Base-by-base conservation (phyloP, 2,329 filamentous ascomycete genomes). In the Chaetomium sp. region DNA sequence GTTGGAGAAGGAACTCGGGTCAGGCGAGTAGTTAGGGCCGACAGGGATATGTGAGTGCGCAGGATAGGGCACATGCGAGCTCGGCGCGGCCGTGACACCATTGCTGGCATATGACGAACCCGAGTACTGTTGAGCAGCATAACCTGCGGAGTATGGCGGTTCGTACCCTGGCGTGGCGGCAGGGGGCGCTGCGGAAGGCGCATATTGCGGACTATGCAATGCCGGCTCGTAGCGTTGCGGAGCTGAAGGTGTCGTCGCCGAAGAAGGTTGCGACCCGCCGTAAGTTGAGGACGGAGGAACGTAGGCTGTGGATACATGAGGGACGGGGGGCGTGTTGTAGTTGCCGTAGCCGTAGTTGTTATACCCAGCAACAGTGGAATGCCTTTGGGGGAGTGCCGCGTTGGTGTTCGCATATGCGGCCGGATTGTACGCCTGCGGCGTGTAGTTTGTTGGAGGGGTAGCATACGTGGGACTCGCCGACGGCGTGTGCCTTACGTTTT, bases 371-470 rank as follows among this genome's bases (percentile, higher is more conserved):
- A 85, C 81, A 1, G 83, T 82, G 54, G 81, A 75, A 61, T 83
- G 82, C 51, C 84, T 78, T 69, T 86, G 84, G 12, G 82, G 81
- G 7, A 72, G 67, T 25, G 69, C 57, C 16, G 74, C 71, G 31
- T 74, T 74, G 29, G 81, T 77, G 68, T 74, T 78, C 60, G 83
- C 83, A 75, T 87, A 87, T 57, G 84, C 84, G 50, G 85, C 84
- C 29, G 85, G 85, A 70, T 87, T 87, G 74, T 87, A 87, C 42
- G 82, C 76, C 65, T 80, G 79, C 42, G 83, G 83, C 27, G 82
- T 79, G 72, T 84, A 86, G 74, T 69, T 79, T 42, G 79, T 74
- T 42, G 69, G 78, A 21, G 70, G 70, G 63, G 72, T 70, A 70
- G 72, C 69, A 72, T 73, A 78, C 65, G 73, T 75, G 62, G 77